Percentiles rank a stretch among this genome's conserved stretches.
Conservation (phyloP, 148 eudicot genomes). For the Tetragonia tetragonoides region DNA sequence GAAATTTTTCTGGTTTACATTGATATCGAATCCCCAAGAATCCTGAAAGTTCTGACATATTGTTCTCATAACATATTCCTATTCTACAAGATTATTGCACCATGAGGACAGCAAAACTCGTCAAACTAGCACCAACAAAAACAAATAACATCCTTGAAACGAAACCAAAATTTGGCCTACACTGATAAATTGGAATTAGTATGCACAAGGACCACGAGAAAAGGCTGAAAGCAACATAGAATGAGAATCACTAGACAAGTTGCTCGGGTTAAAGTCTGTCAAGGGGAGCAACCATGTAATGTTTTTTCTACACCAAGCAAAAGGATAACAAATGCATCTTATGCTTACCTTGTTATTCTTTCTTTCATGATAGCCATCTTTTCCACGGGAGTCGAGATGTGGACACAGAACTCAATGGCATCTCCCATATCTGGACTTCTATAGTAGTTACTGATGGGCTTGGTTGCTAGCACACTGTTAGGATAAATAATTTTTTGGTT, state of each 20-base stretch:
- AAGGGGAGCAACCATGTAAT: neutral
- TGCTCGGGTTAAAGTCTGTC: neutral
- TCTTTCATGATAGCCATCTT: conserved; percentile 72
- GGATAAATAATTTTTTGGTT: conserved; percentile 80
- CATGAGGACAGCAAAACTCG: neutral
- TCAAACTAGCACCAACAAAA: neutral
- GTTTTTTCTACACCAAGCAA: neutral
- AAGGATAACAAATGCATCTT: neutral
- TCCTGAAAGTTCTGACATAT: neutral
- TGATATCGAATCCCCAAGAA: neutral
- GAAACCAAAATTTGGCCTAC: neutral
- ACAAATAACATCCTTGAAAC: neutral
- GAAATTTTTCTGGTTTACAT: neutral
- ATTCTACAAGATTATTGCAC: neutral
- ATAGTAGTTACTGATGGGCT: conserved; percentile 68
- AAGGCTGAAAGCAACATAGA: conserved; percentile 16
- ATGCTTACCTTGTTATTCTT: conserved; percentile 51
- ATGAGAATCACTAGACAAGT: conserved; percentile 15
- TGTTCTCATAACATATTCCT: neutral
- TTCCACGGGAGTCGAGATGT: conserved; percentile 67
- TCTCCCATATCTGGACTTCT: conserved; percentile 94
- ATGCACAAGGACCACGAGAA: conserved; percentile 14
- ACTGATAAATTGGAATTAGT: neutral
- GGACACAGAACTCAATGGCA: conserved; percentile 62
- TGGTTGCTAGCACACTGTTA: conserved; percentile 70